These are phyloP conservation scores for Artemisia annua DNA, from an alignment of 129 eudicot genomes.

Conservation along the genomic window DNA sequence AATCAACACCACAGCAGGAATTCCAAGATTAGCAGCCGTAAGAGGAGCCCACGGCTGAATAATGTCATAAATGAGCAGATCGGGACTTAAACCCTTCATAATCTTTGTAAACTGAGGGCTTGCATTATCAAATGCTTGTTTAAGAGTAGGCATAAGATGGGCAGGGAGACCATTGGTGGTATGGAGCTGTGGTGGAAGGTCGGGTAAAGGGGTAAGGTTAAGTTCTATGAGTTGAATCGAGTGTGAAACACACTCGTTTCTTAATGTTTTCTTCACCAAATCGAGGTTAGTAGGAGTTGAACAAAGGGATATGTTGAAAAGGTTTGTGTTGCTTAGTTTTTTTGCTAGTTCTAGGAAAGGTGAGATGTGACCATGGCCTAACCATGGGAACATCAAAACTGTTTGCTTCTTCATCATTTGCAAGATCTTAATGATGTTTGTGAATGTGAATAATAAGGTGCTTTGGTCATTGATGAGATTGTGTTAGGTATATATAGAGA, in stretches of 20 bases:
- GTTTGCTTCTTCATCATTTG: conserved; percentile 7
- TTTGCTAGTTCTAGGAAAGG: conserved; percentile 38
- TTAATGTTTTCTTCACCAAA: conserved; percentile 9
- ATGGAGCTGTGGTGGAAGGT: conserved; percentile 14
- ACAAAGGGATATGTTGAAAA: conserved; percentile 29
- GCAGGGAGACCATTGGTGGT: conserved; percentile 34
- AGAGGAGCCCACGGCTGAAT: conserved; percentile 26
- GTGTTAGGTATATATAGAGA: conserved; percentile 7
- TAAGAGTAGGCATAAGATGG: conserved; percentile 3
- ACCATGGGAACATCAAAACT: conserved; percentile 30
- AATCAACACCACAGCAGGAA: conserved; percentile 19
- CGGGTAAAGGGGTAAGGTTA: conserved; percentile 1
- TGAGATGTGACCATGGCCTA: conserved; percentile 36
- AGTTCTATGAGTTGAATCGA: conserved; percentile 10
- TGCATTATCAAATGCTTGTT: conserved; percentile 30
- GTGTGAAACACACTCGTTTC: background rate
- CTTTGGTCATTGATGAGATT: background rate
- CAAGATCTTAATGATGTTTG: background rate
- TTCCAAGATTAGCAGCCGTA: conserved; percentile 8
- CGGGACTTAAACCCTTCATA: conserved; percentile 14
- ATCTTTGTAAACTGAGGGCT: background rate
- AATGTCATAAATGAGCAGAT: background rate
- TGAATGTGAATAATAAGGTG: background rate
- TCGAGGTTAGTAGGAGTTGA: conserved; percentile 26
- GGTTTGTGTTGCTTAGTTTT: conserved; percentile 23